phyloP scores from a whole-genome alignment of 352 stramenopile species.

The Globisporangium echinulatum region DNA sequence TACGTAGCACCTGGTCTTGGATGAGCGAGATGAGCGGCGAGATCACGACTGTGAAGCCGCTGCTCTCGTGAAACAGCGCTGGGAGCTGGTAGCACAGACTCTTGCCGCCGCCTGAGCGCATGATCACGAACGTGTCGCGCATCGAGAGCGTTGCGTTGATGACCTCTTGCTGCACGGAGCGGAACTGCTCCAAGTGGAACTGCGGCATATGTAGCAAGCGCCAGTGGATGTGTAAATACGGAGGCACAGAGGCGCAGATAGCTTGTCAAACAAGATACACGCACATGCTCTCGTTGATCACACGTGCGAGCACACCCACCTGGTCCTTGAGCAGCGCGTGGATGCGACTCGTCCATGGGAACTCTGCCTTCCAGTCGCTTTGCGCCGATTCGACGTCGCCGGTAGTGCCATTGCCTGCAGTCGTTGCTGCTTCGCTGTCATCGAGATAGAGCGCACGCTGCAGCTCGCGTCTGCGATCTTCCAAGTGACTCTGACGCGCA shows the following conservation, averaged over 20 bases:
- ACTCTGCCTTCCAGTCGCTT: slow-evolving; percentile 30
- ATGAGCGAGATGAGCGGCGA: slow-evolving; percentile 92
- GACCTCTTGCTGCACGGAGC: slow-evolving; percentile 86
- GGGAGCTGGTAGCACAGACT: slow-evolving; percentile 90
- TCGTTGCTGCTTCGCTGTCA: slow-evolving; percentile 4
- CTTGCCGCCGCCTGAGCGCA: slow-evolving; percentile 86
- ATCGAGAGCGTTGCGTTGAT: slow-evolving; percentile 87
- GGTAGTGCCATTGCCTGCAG: background rate
- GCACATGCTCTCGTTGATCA: background rate
- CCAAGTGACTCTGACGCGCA: slow-evolving; percentile 42
- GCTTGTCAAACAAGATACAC: too few species aligned
- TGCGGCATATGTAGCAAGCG: slow-evolving; percentile 6
- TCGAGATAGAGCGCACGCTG: slow-evolving; percentile 21
- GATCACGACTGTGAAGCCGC: slow-evolving; percentile 86
- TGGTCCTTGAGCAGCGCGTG: slow-evolving; percentile 22
- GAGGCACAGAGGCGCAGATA: too few species aligned
- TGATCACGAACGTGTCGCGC: slow-evolving; percentile 90
- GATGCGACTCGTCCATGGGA: slow-evolving; percentile 36
- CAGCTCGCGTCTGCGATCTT: slow-evolving; percentile 40
- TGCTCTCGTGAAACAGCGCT: slow-evolving; percentile 52
- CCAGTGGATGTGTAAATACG: background rate
- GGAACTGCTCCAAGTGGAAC: slow-evolving; percentile 83
- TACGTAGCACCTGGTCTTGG: slow-evolving; percentile 72
- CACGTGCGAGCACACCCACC: slow-evolving; percentile 4
- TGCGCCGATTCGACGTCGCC: background rate